Evolutionary conservation across 768 basidiomycete genomes (phyloP).

Genomic region (Podaxis carcinomalis): DNA sequence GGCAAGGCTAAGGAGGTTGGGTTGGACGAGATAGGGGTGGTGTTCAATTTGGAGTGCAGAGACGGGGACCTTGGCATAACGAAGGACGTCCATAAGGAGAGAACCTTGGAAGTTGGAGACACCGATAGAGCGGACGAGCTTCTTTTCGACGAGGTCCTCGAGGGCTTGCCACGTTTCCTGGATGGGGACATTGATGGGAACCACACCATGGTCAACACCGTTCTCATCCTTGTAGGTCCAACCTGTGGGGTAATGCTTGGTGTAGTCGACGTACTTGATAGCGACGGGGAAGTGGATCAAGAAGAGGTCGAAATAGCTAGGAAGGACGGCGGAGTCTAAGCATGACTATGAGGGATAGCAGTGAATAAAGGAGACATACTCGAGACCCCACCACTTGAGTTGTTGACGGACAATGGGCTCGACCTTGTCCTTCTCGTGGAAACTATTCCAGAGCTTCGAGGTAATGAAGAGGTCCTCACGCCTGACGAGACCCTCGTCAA

Average conservation of each 20-base stretch:
- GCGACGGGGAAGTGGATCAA: constrained; percentile 85
- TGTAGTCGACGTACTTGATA: constrained; percentile 75
- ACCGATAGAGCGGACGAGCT: constrained; percentile 75
- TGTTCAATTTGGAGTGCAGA: constrained; percentile 67
- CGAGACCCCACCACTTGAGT: constrained; percentile 77
- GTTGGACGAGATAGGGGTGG: constrained; percentile 69
- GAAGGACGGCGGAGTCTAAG: background rate
- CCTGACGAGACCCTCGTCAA: constrained; percentile 78
- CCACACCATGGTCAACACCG: constrained; percentile 35
- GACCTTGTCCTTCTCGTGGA: constrained; percentile 76
- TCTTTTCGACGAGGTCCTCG: constrained; percentile 73
- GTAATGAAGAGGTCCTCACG: constrained; percentile 88
- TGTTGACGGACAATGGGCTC: constrained; percentile 40
- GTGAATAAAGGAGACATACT: constrained; percentile 25
- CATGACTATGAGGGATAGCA: background rate
- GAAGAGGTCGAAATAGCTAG: constrained; percentile 70
- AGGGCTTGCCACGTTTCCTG: constrained; percentile 82
- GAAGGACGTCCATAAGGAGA: constrained; percentile 70
- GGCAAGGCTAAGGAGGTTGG: constrained; percentile 51
- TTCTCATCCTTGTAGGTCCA: constrained; percentile 63
- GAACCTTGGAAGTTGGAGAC: constrained; percentile 71
- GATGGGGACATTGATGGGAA: constrained; percentile 64
- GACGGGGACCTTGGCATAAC: constrained; percentile 73
- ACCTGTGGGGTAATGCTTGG: constrained; percentile 74
- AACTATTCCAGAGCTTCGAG: constrained; percentile 91